Conservation (phyloP, 192 early-diverging fungal genomes). For the Coemansia asiatica region DNA sequence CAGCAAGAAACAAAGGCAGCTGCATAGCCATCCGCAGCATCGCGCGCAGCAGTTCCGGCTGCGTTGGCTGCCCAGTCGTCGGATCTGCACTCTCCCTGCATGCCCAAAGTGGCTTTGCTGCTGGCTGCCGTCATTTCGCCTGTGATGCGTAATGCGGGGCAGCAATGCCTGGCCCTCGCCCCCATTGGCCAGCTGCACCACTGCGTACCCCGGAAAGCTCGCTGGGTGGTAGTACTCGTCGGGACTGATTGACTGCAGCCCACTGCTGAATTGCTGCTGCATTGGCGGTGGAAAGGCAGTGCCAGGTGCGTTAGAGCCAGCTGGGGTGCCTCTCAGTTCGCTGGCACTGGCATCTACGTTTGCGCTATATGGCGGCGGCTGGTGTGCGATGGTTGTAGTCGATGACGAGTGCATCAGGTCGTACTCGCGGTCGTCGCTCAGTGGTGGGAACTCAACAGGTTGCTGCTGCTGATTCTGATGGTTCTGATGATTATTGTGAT, state of each 20-base stretch:
- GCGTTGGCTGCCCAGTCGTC: not conserved
- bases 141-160: not conserved
- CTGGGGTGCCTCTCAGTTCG: too few species aligned
- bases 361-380: too few species aligned
- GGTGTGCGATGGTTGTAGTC: too few species aligned
- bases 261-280: not conserved
- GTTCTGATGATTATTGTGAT: too few species aligned
- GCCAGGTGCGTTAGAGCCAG: too few species aligned
- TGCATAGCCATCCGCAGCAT: constrained; percentile 17
- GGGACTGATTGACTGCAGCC: not conserved
- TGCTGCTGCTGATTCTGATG: not conserved
- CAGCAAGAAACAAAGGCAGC: constrained; percentile 19
- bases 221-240: constrained; percentile 48
- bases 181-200: constrained; percentile 29
- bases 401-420: not conserved
- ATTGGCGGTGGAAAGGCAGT: too few species aligned
- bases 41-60: constrained; percentile 8
- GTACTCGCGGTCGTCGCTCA: constrained; percentile 4
- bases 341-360: too few species aligned
- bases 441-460: constrained; percentile 32
- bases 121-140: not conserved
- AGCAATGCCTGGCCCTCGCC: constrained; percentile 28
- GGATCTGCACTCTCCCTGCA: not conserved
- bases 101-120: not conserved
- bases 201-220: constrained; percentile 49